These are phyloP conservation scores for Eutrema heterophyllum DNA, from an alignment of 345 rosid genomes.

Conservation along the genomic window DNA sequence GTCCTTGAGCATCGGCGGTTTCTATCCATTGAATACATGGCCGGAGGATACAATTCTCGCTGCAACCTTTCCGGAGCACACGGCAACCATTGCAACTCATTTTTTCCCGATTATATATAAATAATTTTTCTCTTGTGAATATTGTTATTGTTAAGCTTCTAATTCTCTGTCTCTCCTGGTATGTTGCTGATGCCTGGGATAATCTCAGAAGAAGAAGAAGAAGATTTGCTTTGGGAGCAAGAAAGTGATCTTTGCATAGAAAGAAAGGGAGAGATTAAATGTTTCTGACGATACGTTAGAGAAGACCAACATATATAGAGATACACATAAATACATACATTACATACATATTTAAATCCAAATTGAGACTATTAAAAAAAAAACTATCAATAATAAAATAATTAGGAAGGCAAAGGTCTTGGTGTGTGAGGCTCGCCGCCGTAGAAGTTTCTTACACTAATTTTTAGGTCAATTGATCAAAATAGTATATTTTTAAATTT, in stretches of 20 bases:
- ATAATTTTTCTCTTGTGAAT: not conserved
- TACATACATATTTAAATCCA: constrained; percentile 3
- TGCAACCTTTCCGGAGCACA: constrained; percentile 94
- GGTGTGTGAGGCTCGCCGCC: constrained; percentile 32
- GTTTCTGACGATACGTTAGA: constrained; percentile 9
- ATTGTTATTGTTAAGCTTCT: not conserved
- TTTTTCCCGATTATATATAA: constrained; percentile 20
- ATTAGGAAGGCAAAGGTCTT: not conserved
- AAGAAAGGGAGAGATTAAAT: not conserved
- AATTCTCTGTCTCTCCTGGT: not conserved
- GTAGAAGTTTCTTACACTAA: constrained; percentile 14
- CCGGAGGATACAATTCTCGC: constrained; percentile 81
- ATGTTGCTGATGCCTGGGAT: constrained; percentile 14
- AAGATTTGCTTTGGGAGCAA: constrained; percentile 32
- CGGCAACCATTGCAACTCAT: constrained; percentile 99
- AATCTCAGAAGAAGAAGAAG: constrained; percentile 1
- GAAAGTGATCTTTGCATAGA: constrained; percentile 10
- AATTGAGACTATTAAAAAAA: not conserved
- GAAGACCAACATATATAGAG: constrained; percentile 14
- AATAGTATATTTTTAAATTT: no score
- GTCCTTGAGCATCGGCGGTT: constrained; percentile 85
- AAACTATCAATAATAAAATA: not conserved
- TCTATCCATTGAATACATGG: constrained; percentile 95
- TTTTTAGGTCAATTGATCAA: no score
- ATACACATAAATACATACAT: not conserved